Percentiles rank a stretch among this genome's conserved stretches.
Evolutionary conservation across 495 filamentous ascomycete species (phyloP).

Genomic region (Annulohypoxylon bovei): DNA sequence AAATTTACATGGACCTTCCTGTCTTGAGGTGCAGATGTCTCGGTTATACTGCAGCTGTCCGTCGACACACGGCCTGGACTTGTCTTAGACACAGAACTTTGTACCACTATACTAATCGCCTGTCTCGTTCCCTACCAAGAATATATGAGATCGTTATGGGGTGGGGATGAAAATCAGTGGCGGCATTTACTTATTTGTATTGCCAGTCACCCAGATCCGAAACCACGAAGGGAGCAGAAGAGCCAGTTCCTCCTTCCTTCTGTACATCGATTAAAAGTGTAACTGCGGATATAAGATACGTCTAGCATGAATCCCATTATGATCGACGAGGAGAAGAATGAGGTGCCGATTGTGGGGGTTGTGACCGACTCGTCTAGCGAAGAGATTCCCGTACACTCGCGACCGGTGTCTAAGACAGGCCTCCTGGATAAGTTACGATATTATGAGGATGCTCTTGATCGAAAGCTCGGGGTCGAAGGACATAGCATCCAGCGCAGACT

Average conservation of each 20-base stretch:
- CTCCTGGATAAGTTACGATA: slow-evolving; percentile 39
- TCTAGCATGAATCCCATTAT: slow-evolving; percentile 10
- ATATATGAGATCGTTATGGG: neutral
- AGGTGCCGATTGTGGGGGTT: neutral
- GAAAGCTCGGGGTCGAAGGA: slow-evolving; percentile 64
- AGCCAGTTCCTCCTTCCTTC: neutral
- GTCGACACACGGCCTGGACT: neutral
- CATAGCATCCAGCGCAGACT: slow-evolving; percentile 62
- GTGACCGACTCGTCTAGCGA: slow-evolving; percentile 24
- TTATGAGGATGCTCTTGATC: slow-evolving; percentile 61
- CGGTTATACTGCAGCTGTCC: slow-evolving; percentile 2
- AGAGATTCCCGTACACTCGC: neutral
- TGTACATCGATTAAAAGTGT: neutral
- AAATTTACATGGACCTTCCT: neutral
- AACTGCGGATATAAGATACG: neutral
- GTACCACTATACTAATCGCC: slow-evolving; percentile 1
- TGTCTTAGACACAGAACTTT: neutral
- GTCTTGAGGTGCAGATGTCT: slow-evolving; percentile 3
- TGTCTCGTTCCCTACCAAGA: slow-evolving; percentile 25
- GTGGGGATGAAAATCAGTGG: neutral
- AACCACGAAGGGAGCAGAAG: neutral
- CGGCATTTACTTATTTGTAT: slow-evolving; percentile 16
- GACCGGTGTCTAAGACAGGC: neutral
- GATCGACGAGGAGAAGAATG: slow-evolving; percentile 30
- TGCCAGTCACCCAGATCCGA: neutral